phyloP scores from a whole-genome alignment of 1,139 yeast species.

The Komagataea norvegica region DNA sequence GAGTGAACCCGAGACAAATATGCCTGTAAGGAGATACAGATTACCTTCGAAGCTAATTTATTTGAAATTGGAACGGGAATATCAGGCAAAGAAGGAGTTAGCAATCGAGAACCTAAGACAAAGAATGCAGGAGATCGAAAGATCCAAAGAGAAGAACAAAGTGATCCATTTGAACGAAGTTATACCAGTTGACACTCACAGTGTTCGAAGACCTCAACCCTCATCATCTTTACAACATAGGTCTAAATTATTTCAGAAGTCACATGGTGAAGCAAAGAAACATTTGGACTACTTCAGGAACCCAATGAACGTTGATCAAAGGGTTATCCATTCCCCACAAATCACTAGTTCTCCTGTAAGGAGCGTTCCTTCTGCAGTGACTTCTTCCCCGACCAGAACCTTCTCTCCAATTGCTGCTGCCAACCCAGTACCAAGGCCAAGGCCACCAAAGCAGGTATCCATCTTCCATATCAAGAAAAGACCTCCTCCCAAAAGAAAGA shows the following conservation, averaged over 20 bases:
- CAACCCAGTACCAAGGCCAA: constrained; percentile 1
- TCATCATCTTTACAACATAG: constrained; percentile 8
- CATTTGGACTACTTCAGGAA: constrained; percentile 19
- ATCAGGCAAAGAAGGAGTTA: constrained; percentile 42
- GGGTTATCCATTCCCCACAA: not conserved
- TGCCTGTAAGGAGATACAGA: constrained; percentile 23
- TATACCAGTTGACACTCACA: constrained; percentile 18
- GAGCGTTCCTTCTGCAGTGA: not conserved
- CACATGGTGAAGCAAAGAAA: constrained; percentile 23
- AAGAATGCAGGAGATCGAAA: constrained; percentile 38
- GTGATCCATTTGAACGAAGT: constrained; percentile 34
- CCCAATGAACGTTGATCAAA: constrained; percentile 11
- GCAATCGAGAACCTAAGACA: constrained; percentile 46
- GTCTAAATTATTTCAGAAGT: constrained; percentile 24
- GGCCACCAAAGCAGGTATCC: constrained; percentile 3
- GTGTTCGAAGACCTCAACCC: constrained; percentile 9
- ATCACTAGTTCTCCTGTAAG: not conserved
- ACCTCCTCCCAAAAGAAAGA: constrained; percentile 1
- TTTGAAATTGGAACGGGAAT: constrained; percentile 40
- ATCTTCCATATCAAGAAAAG: constrained; percentile 9
- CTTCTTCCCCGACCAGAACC: not conserved
- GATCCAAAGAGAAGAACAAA: constrained; percentile 44
- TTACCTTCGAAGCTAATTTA: constrained; percentile 39
- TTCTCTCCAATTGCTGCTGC: too few relatives aligned
- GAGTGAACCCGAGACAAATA: constrained; percentile 7